These are phyloP conservation scores for Hordeum vulgare DNA, from an alignment of 176 grass and related monocot genomes.

Conservation along the genomic window DNA sequence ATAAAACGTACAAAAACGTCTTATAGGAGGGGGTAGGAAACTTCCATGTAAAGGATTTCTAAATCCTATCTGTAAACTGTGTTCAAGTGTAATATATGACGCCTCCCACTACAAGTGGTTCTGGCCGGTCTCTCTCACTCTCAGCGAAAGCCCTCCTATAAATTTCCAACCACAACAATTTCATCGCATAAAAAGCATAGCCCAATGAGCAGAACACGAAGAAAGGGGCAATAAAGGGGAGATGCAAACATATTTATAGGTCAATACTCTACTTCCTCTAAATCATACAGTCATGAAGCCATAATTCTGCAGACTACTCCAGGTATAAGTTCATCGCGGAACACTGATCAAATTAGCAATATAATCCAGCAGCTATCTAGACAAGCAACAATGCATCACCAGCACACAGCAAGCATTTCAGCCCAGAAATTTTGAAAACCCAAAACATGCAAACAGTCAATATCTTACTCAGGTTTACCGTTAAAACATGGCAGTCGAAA, in stretches of 20 bases:
- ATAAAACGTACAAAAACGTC: too few species aligned
- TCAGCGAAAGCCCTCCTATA: not conserved
- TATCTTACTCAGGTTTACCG: not conserved
- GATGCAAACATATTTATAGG: not conserved
- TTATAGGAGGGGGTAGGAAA: too few species aligned
- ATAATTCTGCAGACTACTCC: not conserved
- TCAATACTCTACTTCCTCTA: not conserved
- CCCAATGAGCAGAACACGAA: too few species aligned
- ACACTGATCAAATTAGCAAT: not conserved
- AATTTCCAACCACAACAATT: not conserved
- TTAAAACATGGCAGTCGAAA: not conserved
- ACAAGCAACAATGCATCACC: not conserved
- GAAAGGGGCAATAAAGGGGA: not conserved
- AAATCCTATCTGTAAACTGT: too few species aligned
- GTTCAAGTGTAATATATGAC: too few species aligned
- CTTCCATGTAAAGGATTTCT: too few species aligned
- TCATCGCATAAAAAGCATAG: too few species aligned
- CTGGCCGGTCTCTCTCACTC: not conserved
- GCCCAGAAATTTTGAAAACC: not conserved
- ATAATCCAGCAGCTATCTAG: not conserved
- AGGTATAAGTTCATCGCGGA: not conserved
- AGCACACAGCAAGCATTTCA: not conserved
- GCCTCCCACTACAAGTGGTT: too few species aligned
- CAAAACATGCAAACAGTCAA: not conserved
- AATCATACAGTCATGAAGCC: not conserved